Percentiles rank a stretch among this genome's conserved stretches.
Conservation (phyloP, 1,139 yeast species). For the Debaryomycetaceae sp. region DNA sequence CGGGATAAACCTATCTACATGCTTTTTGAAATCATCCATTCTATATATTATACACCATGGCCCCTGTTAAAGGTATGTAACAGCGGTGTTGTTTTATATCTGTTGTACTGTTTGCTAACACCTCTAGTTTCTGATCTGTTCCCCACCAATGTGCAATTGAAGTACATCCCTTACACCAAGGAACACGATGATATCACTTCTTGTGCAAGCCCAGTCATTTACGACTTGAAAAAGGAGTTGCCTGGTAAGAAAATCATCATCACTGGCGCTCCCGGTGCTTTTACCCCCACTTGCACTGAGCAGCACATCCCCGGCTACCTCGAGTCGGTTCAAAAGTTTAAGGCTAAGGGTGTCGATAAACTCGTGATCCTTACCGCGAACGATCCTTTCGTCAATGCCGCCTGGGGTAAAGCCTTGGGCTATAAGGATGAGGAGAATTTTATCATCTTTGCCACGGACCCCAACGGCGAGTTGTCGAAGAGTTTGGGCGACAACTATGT, state of each 20-base stretch:
- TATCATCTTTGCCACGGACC: conserved; percentile 70
- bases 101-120: conserved; percentile 5
- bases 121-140: conserved; percentile 21
- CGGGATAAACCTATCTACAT: too few species aligned
- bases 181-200: conserved; percentile 41
- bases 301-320: conserved; percentile 77
- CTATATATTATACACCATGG: too few species aligned
- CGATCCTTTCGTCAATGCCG: conserved; percentile 75
- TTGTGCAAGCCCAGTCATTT: conserved; percentile 50
- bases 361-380: conserved; percentile 73
- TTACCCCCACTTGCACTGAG: conserved; percentile 85
- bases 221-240: conserved; percentile 46
- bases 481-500: conserved; percentile 54
- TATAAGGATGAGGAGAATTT: conserved; percentile 41
- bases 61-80: conserved; percentile 1
- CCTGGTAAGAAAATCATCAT: conserved; percentile 57
- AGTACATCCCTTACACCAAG: conserved; percentile 53
- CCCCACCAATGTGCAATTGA: conserved; percentile 51
- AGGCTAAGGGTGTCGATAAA: conserved; percentile 66
- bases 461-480: conserved; percentile 58
- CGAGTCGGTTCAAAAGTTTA: conserved; percentile 45
- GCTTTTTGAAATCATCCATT: too few species aligned
- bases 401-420: conserved; percentile 77
- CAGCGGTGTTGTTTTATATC: neutral
- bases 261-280: conserved; percentile 88